Percentiles rank a stretch among this genome's conserved stretches.
phyloP scores from a whole-genome alignment of 805 yeast species.

The Zygosaccharomyces kombuchaensis region DNA sequence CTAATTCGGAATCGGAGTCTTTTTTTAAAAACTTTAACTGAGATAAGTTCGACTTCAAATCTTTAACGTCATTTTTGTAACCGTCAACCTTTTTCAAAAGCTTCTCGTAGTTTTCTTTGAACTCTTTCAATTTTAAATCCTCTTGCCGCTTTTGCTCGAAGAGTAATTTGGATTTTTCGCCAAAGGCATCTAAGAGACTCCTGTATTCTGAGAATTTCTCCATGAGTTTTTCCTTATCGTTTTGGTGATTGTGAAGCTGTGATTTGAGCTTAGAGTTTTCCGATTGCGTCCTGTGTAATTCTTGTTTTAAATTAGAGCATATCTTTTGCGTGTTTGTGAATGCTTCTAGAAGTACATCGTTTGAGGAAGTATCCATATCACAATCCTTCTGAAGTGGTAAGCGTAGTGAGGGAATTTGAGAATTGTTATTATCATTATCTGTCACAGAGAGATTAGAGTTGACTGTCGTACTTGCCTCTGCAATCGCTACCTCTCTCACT shows the following conservation, averaged over 20 bases:
- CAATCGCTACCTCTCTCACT: conserved; percentile 29
- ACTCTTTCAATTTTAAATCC: conserved; percentile 16
- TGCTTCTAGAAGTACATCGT: conserved; percentile 39
- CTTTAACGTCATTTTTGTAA: conserved; percentile 22
- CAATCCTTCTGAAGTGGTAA: neutral
- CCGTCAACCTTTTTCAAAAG: conserved; percentile 17
- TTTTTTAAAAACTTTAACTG: conserved; percentile 25
- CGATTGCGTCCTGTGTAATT: conserved; percentile 28
- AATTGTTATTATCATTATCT: neutral
- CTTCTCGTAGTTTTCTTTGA: conserved; percentile 25
- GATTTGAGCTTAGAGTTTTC: conserved; percentile 28
- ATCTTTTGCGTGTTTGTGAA: conserved; percentile 38
- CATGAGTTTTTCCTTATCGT: conserved; percentile 21
- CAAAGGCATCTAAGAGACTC: conserved; percentile 20
- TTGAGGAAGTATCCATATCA: conserved; percentile 26
- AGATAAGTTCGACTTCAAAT: conserved; percentile 25
- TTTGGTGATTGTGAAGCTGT: conserved; percentile 22
- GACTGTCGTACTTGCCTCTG: neutral
- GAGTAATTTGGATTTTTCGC: conserved; percentile 22
- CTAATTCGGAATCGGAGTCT: conserved; percentile 18
- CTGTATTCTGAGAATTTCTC: conserved; percentile 25
- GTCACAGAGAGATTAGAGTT: neutral
- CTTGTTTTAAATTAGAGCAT: conserved; percentile 34
- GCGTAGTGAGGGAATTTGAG: neutral
- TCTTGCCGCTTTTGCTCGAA: conserved; percentile 24